Base-by-base conservation (phyloP, 2,329 filamentous ascomycete genomes). In the Geosmithia flava region DNA sequence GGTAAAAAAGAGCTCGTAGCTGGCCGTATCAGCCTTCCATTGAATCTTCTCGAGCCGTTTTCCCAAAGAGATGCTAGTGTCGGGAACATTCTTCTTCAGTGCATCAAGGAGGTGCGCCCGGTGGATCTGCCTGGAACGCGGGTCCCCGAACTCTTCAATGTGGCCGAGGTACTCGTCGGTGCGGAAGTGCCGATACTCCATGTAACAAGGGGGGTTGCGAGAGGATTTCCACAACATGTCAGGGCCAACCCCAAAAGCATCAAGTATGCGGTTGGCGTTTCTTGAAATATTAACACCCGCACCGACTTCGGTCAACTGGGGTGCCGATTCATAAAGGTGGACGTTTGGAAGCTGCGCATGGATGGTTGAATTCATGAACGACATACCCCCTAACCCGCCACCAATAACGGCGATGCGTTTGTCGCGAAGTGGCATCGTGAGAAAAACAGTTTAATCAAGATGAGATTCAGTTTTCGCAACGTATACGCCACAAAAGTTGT, bases 261-360 rank as follows among this genome's bases (percentile, higher is more conserved):
- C 50, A 7, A 52, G 46, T 19, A 52, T 20, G 1, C 13, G 15
- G 52, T 75, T 66, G 2, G 72, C 71, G 51, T 74, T 75, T n/a
- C 71, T 70, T 7, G 65, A 69, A 53, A 75, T 70, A 3, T 69
- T 72, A 23, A 77, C 70, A 7, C 73, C 74, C 0, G 74, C 72
- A 0, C 74, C 74, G 4, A 71, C 68, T 52, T 74, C 71, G 2
- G 64, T 59, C 47, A 72, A 68, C 1, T 57, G 55, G 0, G 59
- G 45, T 0, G 70, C 64, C 6, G 68, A 66, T 54, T 77, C 74
- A 53, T 72, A 76, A 3, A 76, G 49, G 20, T 48, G 47, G 20
- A 54, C 27, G 37, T 49, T 48, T 19, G 45, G 30, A 20, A 60
- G 53, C 4, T 58, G 58, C 48, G 56, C 52, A 37, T 66, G 57